phyloP scores from a whole-genome alignment of 2,329 filamentous ascomycete genomes.

The Aureobasidium musti region DNA sequence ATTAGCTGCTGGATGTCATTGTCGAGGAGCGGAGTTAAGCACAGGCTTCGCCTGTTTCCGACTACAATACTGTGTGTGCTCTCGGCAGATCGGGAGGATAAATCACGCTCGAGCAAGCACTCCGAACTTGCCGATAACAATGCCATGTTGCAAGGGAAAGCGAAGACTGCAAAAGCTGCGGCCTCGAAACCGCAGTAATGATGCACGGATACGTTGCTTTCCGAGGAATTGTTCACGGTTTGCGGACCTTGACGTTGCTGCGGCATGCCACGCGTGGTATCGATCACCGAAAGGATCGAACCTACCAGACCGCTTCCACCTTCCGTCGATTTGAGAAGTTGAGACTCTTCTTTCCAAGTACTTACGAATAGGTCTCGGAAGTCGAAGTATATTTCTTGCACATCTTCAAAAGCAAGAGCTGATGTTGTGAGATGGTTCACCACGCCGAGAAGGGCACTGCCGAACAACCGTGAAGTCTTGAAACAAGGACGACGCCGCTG shows the following conservation, averaged over 20 bases:
- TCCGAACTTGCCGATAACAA: not conserved
- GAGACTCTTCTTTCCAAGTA: not conserved
- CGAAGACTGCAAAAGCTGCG: not conserved
- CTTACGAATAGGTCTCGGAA: not conserved
- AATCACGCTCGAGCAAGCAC: not conserved
- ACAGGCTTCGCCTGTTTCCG: not conserved
- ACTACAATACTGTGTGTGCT: too few relatives aligned
- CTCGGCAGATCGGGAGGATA: not conserved
- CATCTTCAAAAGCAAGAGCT: not conserved
- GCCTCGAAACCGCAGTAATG: not conserved
- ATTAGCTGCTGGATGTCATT: not conserved
- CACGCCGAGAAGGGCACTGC: not conserved
- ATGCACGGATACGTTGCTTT: not conserved
- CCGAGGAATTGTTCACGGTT: not conserved
- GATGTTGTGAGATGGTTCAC: not conserved
- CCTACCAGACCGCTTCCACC: not conserved
- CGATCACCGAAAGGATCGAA: not conserved
- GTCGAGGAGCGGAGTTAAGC: not conserved
- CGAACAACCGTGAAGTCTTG: not conserved
- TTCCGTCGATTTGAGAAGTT: too few relatives aligned
- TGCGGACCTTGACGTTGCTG: not conserved
- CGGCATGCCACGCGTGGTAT: not conserved
- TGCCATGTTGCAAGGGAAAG: not conserved
- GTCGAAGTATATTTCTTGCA: not conserved
- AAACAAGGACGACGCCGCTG: slow-evolving; percentile 6